Conservation (phyloP, 2,329 filamentous ascomycete species). For the Cercospora citrullina region DNA sequence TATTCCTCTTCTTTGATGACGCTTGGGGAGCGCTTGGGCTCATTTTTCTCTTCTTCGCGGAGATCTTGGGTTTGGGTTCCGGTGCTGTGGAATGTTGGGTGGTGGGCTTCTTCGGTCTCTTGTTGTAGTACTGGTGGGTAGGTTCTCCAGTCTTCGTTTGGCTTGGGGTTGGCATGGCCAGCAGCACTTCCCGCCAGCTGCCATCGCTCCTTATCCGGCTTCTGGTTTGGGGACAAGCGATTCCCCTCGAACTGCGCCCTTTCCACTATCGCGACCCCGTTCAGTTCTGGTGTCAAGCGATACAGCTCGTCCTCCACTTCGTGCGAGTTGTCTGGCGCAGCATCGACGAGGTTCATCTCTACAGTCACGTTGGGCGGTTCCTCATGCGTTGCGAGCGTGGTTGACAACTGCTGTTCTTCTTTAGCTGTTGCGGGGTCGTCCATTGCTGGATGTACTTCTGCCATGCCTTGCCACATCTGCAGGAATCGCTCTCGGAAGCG, state of each 20-base stretch:
- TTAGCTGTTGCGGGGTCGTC: no score
- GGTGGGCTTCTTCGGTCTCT: neutral
- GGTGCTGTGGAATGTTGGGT: neutral
- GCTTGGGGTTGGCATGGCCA: neutral
- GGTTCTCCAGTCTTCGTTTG: neutral
- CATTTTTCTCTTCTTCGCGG: neutral
- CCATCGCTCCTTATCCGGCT: neutral
- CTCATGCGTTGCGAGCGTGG: neutral
- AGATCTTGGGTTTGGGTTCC: neutral
- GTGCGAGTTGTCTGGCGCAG: neutral
- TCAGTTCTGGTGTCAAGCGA: neutral
- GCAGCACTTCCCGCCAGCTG: neutral
- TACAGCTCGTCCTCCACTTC: neutral
- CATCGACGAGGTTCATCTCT: neutral
- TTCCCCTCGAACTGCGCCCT: neutral
- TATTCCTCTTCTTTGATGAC: neutral
- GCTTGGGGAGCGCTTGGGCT: neutral
- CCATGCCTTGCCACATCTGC: neutral
- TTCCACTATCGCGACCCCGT: neutral
- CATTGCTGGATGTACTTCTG: neutral
- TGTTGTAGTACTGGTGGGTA: neutral
- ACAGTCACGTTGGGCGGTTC: neutral
- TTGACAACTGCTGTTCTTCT: neutral
- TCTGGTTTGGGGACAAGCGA: neutral
- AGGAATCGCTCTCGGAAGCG: neutral